Conservation (phyloP, 768 basidiomycete genomes). For the Pulveroboletus sp. region DNA sequence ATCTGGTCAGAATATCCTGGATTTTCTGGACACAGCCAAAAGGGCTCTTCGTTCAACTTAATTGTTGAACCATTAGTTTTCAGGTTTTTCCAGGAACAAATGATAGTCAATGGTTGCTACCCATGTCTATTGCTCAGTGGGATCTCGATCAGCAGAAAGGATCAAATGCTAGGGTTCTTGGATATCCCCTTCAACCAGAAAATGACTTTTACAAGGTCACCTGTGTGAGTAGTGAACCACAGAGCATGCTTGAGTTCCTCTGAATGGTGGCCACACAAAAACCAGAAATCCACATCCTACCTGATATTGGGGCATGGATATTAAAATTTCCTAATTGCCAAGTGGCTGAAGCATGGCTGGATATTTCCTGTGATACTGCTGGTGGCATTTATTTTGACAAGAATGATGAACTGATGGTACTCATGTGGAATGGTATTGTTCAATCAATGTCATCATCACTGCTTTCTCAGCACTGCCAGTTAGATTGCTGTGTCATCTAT, state of each 20-base stretch:
- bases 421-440: conserved; percentile 33
- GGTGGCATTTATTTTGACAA: conserved; percentile 42
- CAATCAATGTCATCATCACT: conserved; percentile 39
- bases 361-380: conserved; percentile 20
- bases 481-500: conserved; percentile 43
- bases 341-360: conserved; percentile 26
- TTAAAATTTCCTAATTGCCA: conserved; percentile 43
- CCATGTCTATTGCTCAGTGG: conserved; percentile 9
- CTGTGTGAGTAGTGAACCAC: conserved; percentile 26
- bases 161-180: conserved; percentile 42
- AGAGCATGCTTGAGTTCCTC: conserved; percentile 24
- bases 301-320: conserved; percentile 56
- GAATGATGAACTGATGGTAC: conserved; percentile 32
- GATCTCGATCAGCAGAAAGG: conserved; percentile 37
- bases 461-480: conserved; percentile 37
- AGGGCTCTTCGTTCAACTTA: background rate
- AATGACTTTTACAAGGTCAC: conserved; percentile 33
- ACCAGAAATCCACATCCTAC: conserved; percentile 39
- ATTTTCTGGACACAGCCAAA: background rate
- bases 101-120: conserved; percentile 34
- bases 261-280: conserved; percentile 27
- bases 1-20: background rate
- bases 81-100: conserved; percentile 52
- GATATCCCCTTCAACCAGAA: conserved; percentile 23
- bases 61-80: background rate